Base-by-base conservation (phyloP, 2,329 filamentous ascomycete genomes). In the Verticillium zaregamsianum region DNA sequence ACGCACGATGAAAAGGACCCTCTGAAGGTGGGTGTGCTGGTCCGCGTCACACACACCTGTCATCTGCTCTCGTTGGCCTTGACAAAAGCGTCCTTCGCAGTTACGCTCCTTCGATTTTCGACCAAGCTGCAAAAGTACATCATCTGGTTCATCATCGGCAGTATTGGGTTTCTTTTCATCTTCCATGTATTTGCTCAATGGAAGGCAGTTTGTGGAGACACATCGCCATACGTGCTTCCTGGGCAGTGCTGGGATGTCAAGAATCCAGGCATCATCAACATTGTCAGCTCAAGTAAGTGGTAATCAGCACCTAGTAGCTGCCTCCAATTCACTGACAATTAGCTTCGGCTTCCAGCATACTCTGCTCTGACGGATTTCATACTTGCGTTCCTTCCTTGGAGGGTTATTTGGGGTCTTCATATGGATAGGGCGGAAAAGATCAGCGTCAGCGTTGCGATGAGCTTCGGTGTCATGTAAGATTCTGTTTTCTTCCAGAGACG, bases 321-420 rank as follows among this genome's bases (percentile, higher is more conserved):
- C 3, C 31, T 32, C 14, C 14, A 5, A 23, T 15, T 15, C 54
- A 3, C 35, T 58, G 11, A 57, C 20, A 23, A 3, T 49, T 5
- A 4, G 40, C n/a, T 49, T 17, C 20, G 4, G 28, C 28, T 28
- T 28, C n/a, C 31, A 58, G 57, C 25, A 5, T 71, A 68, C 55
- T 71, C 69, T 5, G 68, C 68, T 2, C 32, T 66, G 9, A 66
- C 68, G 49, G 70, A 74, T 63, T 70, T 73, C 11, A 55, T 63
- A 3, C 62, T 74, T 49, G 71, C 72, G 1, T 56, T 68, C 32
- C 56, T 74, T 3, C 71, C 72, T 0, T 74, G 72, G 71, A 68
- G 68, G 55, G 52, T 74, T 4, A 69, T 74, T 3, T 67, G 67
- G 62, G 64, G 68, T 7, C 64, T 73, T 57, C 67, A 70, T 15